A percentile compares a stretch with the other conserved stretches of the same genome.
Evolutionary conservation across 495 filamentous ascomycete species (phyloP).

Genomic region (Penicillium alfredii): DNA sequence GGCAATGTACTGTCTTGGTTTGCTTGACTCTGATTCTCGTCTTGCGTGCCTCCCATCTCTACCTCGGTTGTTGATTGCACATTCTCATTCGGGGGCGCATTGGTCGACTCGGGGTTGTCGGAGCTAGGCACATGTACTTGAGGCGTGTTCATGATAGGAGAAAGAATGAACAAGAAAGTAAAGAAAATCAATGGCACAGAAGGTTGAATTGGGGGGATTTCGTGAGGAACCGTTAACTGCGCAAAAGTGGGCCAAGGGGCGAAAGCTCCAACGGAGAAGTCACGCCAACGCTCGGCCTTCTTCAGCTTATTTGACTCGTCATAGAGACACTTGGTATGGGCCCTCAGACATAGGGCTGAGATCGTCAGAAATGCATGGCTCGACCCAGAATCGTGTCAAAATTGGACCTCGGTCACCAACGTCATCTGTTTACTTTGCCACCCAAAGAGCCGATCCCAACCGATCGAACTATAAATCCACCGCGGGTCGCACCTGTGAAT

Average conservation of each 20-base stretch:
- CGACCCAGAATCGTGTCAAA: no score
- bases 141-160: conserved; percentile 19
- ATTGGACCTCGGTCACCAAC: no score
- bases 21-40: conserved; percentile 7
- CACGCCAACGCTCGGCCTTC: no score
- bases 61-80: conserved; percentile 19
- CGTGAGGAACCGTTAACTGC: conserved; percentile 1
- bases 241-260: no score
- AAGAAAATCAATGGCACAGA: neutral
- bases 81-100: no score
- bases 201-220: neutral
- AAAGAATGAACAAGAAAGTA: neutral
- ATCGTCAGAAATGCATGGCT: no score
- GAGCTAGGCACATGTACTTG: conserved; percentile 20
- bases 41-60: conserved; percentile 17
- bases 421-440: conserved; percentile 15
- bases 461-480: conserved; percentile 3
- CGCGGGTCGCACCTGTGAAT: no score
- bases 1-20: conserved; percentile 8
- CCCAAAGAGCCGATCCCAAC: conserved; percentile 9
- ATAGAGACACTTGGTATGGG: no score
- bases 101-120: no score
- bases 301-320: no score
- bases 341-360: neutral
- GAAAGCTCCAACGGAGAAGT: no score